These are phyloP conservation scores for Manihot esculenta DNA, from an alignment of 441 rosid species.

Conservation along the genomic window DNA sequence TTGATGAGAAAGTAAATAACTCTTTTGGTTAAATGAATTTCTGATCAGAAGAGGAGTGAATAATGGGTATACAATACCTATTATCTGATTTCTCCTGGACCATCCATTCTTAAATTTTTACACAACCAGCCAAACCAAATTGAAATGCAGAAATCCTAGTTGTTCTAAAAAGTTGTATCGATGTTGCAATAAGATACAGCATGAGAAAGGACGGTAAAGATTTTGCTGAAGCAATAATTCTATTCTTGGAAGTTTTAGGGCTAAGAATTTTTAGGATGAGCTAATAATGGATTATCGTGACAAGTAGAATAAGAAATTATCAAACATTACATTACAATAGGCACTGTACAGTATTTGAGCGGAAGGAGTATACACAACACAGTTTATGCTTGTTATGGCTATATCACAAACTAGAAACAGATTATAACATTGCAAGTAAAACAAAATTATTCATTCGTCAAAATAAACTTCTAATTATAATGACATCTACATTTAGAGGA, in stretches of 20 bases:
- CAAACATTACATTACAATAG: too few species aligned
- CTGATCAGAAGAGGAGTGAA: background rate
- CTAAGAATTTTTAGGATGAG: background rate
- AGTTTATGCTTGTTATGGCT: too few species aligned
- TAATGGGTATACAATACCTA: too few species aligned
- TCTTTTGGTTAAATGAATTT: background rate
- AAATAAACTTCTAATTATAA: too few species aligned
- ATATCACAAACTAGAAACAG: background rate
- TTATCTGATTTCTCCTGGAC: too few species aligned
- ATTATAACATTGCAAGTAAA: background rate
- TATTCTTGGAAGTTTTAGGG: background rate
- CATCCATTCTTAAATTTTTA: background rate
- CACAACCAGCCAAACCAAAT: background rate
- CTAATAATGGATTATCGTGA: too few species aligned
- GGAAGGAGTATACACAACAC: too few species aligned
- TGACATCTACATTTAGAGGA: background rate
- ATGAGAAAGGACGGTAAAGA: background rate
- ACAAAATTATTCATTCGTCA: background rate
- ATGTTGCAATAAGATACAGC: background rate
- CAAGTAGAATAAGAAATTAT: background rate
- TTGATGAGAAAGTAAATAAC: background rate
- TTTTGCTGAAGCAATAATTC: background rate
- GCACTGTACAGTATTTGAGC: too few species aligned
- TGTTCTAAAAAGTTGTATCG: background rate
- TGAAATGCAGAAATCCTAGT: background rate